Conservation (phyloP, 371 early-diverging fungal species). For the Lichtheimia hyalospora region DNA sequence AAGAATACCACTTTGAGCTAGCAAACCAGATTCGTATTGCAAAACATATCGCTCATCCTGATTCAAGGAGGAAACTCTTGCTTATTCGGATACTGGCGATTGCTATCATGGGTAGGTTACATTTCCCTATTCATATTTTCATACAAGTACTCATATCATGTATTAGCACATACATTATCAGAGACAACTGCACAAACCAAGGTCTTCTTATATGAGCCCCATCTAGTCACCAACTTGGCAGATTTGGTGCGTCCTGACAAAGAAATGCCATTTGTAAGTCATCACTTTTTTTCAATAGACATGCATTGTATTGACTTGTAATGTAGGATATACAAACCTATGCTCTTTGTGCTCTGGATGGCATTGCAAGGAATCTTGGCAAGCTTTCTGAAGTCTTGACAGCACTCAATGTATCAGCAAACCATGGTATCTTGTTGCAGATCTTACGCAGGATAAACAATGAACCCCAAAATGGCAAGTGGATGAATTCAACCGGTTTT, state of each 20-base stretch:
- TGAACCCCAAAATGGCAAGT: constrained; percentile 37
- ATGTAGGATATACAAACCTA: constrained; percentile 68
- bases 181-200: constrained; percentile 73
- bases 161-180: constrained; percentile 56
- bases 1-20: constrained; percentile 74
- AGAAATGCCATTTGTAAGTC: constrained; percentile 53
- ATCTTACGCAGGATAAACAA: constrained; percentile 70
- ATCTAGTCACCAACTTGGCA: constrained; percentile 73
- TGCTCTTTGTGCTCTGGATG: constrained; percentile 80
- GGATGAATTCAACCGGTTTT: not conserved
- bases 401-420: constrained; percentile 89
- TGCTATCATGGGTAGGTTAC: constrained; percentile 59
- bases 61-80: constrained; percentile 57
- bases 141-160: not conserved
- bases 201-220: constrained; percentile 85
- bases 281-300: constrained; percentile 5
- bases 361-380: constrained; percentile 73
- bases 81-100: constrained; percentile 79
- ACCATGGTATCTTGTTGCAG: constrained; percentile 89
- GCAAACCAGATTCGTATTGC: constrained; percentile 81
- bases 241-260: constrained; percentile 78
- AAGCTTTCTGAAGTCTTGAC: constrained; percentile 80
- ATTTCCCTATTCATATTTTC: not conserved
- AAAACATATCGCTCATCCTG: constrained; percentile 51
- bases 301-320: too few relatives aligned